Base-by-base conservation (phyloP, 768 basidiomycete species). In the Xerocomellus chrysenteron region DNA sequence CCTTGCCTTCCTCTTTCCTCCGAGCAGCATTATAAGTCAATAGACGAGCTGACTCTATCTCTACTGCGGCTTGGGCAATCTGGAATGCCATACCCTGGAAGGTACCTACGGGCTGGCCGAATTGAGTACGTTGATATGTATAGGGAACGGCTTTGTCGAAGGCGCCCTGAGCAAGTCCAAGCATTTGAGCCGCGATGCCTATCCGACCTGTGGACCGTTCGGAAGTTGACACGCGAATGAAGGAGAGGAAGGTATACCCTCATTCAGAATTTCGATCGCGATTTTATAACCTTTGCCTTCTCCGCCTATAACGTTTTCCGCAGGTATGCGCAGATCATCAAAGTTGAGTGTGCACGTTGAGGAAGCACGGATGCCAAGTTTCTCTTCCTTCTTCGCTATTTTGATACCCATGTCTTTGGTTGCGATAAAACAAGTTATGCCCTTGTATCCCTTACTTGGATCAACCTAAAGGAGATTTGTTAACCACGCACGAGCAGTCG, bases 301-400 rank as follows among this genome's bases (percentile, higher is more conserved):
- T 33, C 88, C 91, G 10, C 97, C 97, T 59, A 99, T 85, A 55
- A 99, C 75, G 68, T 98, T 98, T 74, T 91, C 93, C 44, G 76
- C 84, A 61, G 76, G 97, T 39, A 89, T 80, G 62, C 85, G 88
- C 67, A 98, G 76, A 70, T 98, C 94, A 74, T 99, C 97, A 68
- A 99, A 96, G 74, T 86, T 90, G 56, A 98, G 82, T 2, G 91
- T 84, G 68, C 96, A 99, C 1, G 97, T 99, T 33, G 94, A 97
- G 6, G 92, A 94, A 0, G 97, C 94, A 55, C 92, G 82, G 69
- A 99, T 98, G 48, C 97, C 97, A 45, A 98, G 84, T 74, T 99
- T 99, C 74, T 97, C 87, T 73, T 99, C 97, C 78, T 98, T 98
- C 82, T 99, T 99, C 17, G 95, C 95, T 56, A 98, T 93, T 72